phyloP scores from a whole-genome alignment of 495 filamentous ascomycete species.

The Penicillium subrubescens region DNA sequence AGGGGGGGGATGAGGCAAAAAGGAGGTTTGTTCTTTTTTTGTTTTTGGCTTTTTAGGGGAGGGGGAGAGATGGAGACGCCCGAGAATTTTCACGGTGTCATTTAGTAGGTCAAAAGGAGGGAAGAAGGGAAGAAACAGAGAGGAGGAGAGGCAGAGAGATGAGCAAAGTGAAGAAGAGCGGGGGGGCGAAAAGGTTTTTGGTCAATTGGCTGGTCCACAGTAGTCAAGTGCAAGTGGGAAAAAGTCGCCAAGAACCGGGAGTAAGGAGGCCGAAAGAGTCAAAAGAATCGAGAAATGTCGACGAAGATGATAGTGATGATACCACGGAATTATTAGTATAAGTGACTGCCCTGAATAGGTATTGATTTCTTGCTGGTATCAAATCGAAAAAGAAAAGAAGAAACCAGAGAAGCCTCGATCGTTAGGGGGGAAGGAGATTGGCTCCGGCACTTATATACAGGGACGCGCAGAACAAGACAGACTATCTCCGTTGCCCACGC shows the following conservation, averaged over 20 bases:
- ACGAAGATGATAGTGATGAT: not conserved
- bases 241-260: conserved; percentile 29
- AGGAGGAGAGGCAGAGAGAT: not conserved
- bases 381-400: not conserved
- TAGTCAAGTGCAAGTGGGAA: not conserved
- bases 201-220: conserved; percentile 15
- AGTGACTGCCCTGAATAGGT: not conserved
- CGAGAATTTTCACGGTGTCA: conserved; percentile 2
- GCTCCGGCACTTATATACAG: conserved; percentile 1
- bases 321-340: not conserved
- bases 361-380: not conserved
- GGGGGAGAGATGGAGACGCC: not conserved
- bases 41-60: not conserved
- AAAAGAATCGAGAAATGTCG: not conserved
- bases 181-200: conserved; percentile 20
- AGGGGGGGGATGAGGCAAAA: conserved; percentile 8
- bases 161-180: not conserved
- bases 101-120: not conserved
- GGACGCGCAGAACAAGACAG: not conserved
- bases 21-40: conserved; percentile 1
- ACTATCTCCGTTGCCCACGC: not conserved
- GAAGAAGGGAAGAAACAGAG: no score
- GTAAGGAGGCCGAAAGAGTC: conserved; percentile 19
- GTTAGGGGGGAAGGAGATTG: not conserved
- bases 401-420: not conserved